A percentile compares a stretch with the other conserved stretches of the same genome.
Conservation (phyloP, 352 stramenopile species). For the Phytophthora aleatoria region DNA sequence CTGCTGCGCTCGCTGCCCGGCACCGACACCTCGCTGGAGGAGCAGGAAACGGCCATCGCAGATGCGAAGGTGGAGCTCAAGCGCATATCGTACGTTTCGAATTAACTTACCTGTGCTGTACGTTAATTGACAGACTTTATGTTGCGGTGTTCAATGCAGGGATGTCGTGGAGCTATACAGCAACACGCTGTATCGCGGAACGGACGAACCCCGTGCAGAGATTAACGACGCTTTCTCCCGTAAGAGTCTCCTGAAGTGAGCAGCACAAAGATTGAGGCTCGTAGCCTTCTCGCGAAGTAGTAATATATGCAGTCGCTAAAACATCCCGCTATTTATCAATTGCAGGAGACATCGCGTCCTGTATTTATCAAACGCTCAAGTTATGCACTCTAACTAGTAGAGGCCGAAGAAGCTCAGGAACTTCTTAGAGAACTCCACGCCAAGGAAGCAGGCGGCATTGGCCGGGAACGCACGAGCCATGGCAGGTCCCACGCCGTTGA, state of each 20-base stretch:
- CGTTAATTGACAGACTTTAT: constrained; percentile 14
- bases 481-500: constrained; percentile 94
- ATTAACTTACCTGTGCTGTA: background rate
- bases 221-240: constrained; percentile 87
- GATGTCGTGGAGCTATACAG: constrained; percentile 84
- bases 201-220: constrained; percentile 80
- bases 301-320: constrained; percentile 18
- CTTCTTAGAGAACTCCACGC: constrained; percentile 89
- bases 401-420: constrained; percentile 75
- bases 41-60: constrained; percentile 75
- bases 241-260: constrained; percentile 71
- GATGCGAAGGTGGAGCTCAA: constrained; percentile 75
- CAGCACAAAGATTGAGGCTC: background rate
- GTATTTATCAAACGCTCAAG: constrained; percentile 25
- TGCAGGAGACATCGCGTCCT: constrained; percentile 14
- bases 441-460: constrained; percentile 96
- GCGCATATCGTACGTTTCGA: constrained; percentile 63
- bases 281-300: constrained; percentile 5
- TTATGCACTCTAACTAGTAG: constrained; percentile 49
- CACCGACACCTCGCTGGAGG: constrained; percentile 77
- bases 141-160: constrained; percentile 32
- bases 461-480: constrained; percentile 95
- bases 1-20: constrained; percentile 73
- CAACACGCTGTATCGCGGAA: constrained; percentile 86
- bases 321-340: constrained; percentile 3